Evolutionary conservation across 352 stramenopile species (phyloP).

Genomic region (Aphanomyces stellatus): DNA sequence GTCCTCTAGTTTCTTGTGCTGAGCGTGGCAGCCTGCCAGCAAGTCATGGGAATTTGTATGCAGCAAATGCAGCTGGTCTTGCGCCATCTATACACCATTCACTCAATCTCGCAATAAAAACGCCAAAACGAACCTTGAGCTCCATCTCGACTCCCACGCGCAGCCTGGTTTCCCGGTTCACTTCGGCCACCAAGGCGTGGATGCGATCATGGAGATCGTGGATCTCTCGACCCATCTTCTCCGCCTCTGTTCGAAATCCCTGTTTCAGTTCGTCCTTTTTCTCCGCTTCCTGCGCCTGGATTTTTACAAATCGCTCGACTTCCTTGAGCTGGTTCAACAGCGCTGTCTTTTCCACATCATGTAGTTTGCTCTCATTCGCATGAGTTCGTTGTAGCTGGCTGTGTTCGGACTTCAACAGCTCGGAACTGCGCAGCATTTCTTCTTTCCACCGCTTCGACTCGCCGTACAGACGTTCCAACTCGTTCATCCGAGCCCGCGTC

Average conservation of each 20-base stretch:
- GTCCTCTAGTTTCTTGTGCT: constrained; percentile 30
- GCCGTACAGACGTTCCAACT: constrained; percentile 35
- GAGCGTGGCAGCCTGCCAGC: constrained; percentile 30
- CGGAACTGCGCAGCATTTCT: background rate
- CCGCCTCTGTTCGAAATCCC: constrained; percentile 31
- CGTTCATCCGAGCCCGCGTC: constrained; percentile 41
- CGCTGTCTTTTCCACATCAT: constrained; percentile 25
- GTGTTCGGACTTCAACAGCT: constrained; percentile 25
- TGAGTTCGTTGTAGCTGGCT: constrained; percentile 47
- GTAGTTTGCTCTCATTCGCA: constrained; percentile 30
- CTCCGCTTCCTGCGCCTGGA: constrained; percentile 29
- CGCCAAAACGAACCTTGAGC: constrained; percentile 25
- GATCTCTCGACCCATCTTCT: constrained; percentile 27
- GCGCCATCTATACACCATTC: constrained; percentile 26
- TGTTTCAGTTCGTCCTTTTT: constrained; percentile 32
- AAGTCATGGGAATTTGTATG: constrained; percentile 29
- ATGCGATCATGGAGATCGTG: constrained; percentile 52
- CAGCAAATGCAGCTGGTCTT: constrained; percentile 36
- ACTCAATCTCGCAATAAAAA: background rate
- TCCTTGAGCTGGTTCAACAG: constrained; percentile 38
- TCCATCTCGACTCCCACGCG: constrained; percentile 33
- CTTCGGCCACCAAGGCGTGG: constrained; percentile 37
- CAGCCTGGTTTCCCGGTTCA: constrained; percentile 38
- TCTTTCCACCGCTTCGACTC: constrained; percentile 16
- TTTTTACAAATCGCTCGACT: constrained; percentile 34